Evolutionary conservation across 148 eudicot genomes (phyloP), one percentile per base, ranked within the genome.

Genomic region (Rhododendron griersonianum): DNA sequence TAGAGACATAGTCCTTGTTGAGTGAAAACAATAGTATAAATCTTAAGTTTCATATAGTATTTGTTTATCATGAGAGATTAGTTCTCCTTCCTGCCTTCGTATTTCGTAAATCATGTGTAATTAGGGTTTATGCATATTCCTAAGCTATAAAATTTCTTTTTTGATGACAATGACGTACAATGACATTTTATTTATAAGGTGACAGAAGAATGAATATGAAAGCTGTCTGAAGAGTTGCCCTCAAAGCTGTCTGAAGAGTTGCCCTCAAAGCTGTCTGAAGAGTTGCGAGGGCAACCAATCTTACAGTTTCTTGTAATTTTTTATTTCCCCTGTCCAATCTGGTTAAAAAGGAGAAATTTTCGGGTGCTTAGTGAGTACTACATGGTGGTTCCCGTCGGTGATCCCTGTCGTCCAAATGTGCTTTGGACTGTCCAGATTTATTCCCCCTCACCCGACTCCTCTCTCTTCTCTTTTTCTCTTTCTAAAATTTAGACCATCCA

Each of bases 361-460:
- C 6, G 7, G 7, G 45, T 41, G 1, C 1, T 0, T 8, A 0
- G 1, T 41, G 8, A 1, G 8, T 41, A 41, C 45, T 0, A 41
- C 0, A 1, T 41, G 45, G 7, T 0, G 7, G 45, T 41, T 6
- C 1, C 0, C 7, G 7, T 41, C 7, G 8, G 45, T 7, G 7
- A 41, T 41, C 1, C 1, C 45, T 0, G 45, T 0, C 1, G 0
- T 41, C 45, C 0, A 41, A 41, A 41, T 7, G 1, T 41, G 8
- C 6, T 41, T 41, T 41, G 8, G 45, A 41, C 45, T 0, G 45
- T 1, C 1, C 45, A 41, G 1, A 41, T 41, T 41, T 41, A 6
- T 41, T 41, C 45, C 0, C 7, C 45, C 45, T 41, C 45, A 41
- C 45, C 45, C 8, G 7, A 41, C 45, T 41, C 1, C 45, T 6